Evolutionary conservation across 1,284 basidiomycete species (phyloP), one percentile per base, ranked within the genome.

Genomic region (Sporisorium graminicola): DNA sequence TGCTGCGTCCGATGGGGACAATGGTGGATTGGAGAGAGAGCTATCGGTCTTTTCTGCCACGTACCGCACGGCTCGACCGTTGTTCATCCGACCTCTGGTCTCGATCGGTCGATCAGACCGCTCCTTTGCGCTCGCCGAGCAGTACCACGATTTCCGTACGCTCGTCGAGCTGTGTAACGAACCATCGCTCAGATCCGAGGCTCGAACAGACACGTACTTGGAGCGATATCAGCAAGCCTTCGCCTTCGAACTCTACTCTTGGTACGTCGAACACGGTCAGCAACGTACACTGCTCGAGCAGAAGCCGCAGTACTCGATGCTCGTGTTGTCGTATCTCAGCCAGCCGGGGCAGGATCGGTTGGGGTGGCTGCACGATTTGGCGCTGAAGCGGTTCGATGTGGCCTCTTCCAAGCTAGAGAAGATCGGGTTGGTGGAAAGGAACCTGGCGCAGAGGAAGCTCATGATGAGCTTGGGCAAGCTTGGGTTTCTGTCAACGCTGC

Each of bases 401-500:
- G 94, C 94, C 2, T 91, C 92, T 1, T 80, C 86, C 18, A 89
- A 91, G 13, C 87, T 98, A 42, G 63, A 66, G 14, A 79, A 82
- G 18, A 89, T 92, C 5, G 86, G 87, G 16, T 83, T 86, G 24
- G 91, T 91, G 7, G 86, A 86, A 4, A 91, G 91, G 86, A 37
- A 47, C 14, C 20, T 77, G 37, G 40, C 44, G 20, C 72, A 74
- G 44, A 53, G 82, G 46, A 54, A 97, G 93, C 88, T 96, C 54
- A 92, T 95, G 89, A 89, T 96, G 60, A 95, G 94, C 81, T 90
- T 99, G 31, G 92, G 92, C 47, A 98, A 98, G 87, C 89, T 99
- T 7, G 89, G 92, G 0, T 90, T 93, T 65, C 88, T 98, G 9
- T 92, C 93, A 8, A 57, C 62, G 18, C 58, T 78, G 20, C 20